phyloP scores from a whole-genome alignment of 1,284 basidiomycete genomes.

The Fomitiporia mediterranea region DNA sequence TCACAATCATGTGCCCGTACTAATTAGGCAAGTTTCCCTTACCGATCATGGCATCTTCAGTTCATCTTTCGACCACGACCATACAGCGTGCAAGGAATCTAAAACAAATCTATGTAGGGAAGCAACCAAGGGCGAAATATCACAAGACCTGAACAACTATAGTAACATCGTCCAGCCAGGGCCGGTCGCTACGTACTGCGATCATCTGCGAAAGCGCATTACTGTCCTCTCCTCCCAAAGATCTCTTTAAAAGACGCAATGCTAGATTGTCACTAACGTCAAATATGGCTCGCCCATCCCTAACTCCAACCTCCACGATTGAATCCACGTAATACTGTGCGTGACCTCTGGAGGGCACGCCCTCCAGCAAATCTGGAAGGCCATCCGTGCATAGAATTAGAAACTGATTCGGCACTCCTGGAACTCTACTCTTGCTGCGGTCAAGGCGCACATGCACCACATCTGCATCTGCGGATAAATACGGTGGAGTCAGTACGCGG shows the following conservation, averaged over 20 bases:
- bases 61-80: not conserved
- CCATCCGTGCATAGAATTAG: slow-evolving; percentile 57
- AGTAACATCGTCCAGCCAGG: slow-evolving; percentile 31
- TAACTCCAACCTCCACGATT: slow-evolving; percentile 20
- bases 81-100: not conserved
- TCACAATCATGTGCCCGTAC: not conserved
- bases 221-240: slow-evolving; percentile 27
- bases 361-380: slow-evolving; percentile 47
- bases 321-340: slow-evolving; percentile 13
- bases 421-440: slow-evolving; percentile 6
- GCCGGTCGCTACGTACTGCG: slow-evolving; percentile 24
- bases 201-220: slow-evolving; percentile 26
- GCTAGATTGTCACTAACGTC: slow-evolving; percentile 24
- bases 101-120: slow-evolving; percentile 1
- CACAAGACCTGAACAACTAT: slow-evolving; percentile 27
- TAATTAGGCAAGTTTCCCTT: too few relatives aligned
- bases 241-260: slow-evolving; percentile 27
- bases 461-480: slow-evolving; percentile 29
- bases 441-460: slow-evolving; percentile 25
- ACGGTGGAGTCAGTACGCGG: slow-evolving; percentile 32
- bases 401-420: slow-evolving; percentile 24
- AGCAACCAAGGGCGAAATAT: too few relatives aligned
- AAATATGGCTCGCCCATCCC: slow-evolving; percentile 8
- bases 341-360: slow-evolving; percentile 29
- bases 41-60: too few relatives aligned